Base-by-base conservation (phyloP, 148 eudicot genomes). In the Cornus kousa region DNA sequence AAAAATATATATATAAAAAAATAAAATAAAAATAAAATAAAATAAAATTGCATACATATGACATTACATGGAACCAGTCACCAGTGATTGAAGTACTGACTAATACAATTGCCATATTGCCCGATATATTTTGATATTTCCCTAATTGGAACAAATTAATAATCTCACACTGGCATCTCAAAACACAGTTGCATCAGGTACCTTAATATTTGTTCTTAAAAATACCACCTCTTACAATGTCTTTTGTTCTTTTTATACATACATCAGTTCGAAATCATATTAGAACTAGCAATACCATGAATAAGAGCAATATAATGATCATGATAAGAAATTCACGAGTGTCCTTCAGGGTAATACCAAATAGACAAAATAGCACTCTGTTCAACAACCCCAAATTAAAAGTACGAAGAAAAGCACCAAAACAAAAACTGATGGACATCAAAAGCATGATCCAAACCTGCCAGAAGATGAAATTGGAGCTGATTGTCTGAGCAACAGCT, bases 401-500 rank as follows among this genome's bases (percentile, higher is more conserved):
- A 67, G 74, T 14, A 40, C 60, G 32, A 65, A 66, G 32, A 75
- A 20, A 72, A 73, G 60, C 24, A 87, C 10, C 43, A 14, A 7
- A 28, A 31, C 11, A 68, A 33, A 67, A 67, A 48, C 72, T 71
- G 28, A 55, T 53, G 59, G 23, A 5, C 8, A 31, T 4, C 5
- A 62, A n/a, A 62, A 62, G 66, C 24, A 62, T 62, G 7, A 53
- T 1, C 48, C 84, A 62, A 74, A 87, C 99, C 96, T 97, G 99
- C 99, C 99, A 96, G 81, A 96, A 96, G 85, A 96, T 86, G 77
- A 96, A 93, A 85, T 94, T 92, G 71, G 88, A 86, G 74, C 88
- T 90, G 85, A 96, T 92, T 67, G 95, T 93, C 86, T 96, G 98
- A 74, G 97, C 90, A 78, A 92, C 94, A 86, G 97, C 97, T 80